Evolutionary conservation across 345 rosid species (phyloP), one percentile per base, ranked within the genome.

Genomic region (Turritis glabra): DNA sequence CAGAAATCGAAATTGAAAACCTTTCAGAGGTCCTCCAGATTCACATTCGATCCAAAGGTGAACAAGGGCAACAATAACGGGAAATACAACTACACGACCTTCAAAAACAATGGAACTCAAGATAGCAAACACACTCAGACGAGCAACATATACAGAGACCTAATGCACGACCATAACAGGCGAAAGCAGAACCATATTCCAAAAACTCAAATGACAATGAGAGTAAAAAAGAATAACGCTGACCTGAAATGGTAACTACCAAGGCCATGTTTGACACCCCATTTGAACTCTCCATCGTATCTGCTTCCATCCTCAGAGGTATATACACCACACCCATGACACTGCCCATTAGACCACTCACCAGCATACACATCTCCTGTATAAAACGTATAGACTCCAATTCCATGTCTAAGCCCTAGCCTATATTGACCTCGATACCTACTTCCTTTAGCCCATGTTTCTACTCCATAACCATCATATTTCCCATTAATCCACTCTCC

Each of bases 381-480:
- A 53, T 80, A 85, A 64, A 84, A 85, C 67, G 87, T 81, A 63
- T 87, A 89, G 14, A 87, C 81, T 40, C 95, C 95, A 54, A 84
- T 74, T 17, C 95, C 95, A 82, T 87, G 88, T 79, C 92, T 87
- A 75, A 89, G 51, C 19, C 95, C 92, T 68, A 77, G 84, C 82
- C 86, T 83, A 72, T 85, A 89, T 58, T 87, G 90, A 52, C 95
- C 95, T 13, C 92, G 80, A 71, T 87, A 89, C 33, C 89, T 79
- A 75, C 95, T 89, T 52, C 95, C 95, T 79, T 77, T 85, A 5
- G 88, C 90, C 95, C 95, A 87, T 3, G 92, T 85, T 80, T 89
- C 95, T 6, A 89, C 89, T 40, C 95, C 95, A 73, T 79, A 82
- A 6, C 95, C 95, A 78, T 89, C 92, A 67, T 89, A 85, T 81